Conservation (phyloP, 2,329 filamentous ascomycete genomes). For the Pseudohalonectria lignicola region DNA sequence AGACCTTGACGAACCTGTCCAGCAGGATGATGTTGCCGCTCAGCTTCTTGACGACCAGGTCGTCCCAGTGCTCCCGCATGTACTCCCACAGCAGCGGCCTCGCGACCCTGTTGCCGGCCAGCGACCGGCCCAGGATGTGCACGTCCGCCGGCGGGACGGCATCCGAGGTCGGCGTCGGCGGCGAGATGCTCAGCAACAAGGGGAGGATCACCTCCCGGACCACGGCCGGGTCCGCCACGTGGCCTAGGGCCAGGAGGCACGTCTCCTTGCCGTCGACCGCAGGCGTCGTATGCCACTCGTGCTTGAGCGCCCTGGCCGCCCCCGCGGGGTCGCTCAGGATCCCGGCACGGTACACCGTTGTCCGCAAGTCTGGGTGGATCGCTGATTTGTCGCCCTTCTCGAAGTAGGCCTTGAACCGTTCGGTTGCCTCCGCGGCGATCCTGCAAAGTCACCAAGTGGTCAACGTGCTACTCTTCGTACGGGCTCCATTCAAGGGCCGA, state of each 20-base stretch:
- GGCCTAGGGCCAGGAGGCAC: slow-evolving; percentile 64
- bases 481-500: no score
- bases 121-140: slow-evolving; percentile 64
- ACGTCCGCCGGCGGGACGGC: slow-evolving; percentile 79
- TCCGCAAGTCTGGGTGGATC: slow-evolving; percentile 73
- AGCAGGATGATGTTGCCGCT: slow-evolving; percentile 72
- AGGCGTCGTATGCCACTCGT: slow-evolving; percentile 72
- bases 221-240: slow-evolving; percentile 56
- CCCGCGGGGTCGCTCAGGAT: slow-evolving; percentile 59
- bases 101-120: slow-evolving; percentile 63
- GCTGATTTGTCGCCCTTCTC: slow-evolving; percentile 54
- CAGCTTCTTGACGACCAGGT: slow-evolving; percentile 56
- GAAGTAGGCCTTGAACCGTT: slow-evolving; percentile 71
- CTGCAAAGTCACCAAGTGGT: slow-evolving; percentile 1
- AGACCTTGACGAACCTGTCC: slow-evolving; percentile 76
- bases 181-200: slow-evolving; percentile 60
- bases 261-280: slow-evolving; percentile 90
- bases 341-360: slow-evolving; percentile 68
- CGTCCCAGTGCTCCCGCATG: slow-evolving; percentile 73
- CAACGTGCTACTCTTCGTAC: no score
- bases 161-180: slow-evolving; percentile 26
- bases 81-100: slow-evolving; percentile 76
- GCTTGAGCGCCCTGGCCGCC: slow-evolving; percentile 64
- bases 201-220: slow-evolving; percentile 54
- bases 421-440: slow-evolving; percentile 61